These are phyloP conservation scores for Cupressus sempervirens DNA, from an alignment of 75 land plant genomes.

Conservation along the genomic window DNA sequence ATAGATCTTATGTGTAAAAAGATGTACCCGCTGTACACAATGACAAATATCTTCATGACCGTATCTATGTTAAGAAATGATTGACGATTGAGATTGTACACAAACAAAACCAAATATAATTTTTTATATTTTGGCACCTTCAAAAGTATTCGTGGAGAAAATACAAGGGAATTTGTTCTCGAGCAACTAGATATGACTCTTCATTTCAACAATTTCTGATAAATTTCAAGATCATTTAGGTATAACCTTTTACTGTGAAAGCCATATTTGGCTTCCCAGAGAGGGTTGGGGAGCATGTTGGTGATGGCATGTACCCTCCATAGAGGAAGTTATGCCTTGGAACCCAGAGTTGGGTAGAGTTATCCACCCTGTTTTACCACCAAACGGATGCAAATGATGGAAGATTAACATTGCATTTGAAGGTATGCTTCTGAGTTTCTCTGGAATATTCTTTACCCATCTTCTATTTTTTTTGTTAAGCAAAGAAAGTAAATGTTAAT, in stretches of 20 bases:
- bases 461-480: not conserved
- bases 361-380: slow-evolving; percentile 47
- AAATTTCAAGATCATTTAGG: not conserved
- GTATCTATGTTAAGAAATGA: not conserved
- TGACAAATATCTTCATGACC: not conserved
- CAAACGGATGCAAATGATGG: slow-evolving; percentile 82
- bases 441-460: not conserved
- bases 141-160: not conserved
- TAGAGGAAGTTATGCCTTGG: no score
- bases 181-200: not conserved
- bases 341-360: no score
- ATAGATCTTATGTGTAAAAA: not conserved
- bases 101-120: no score
- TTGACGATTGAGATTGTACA: not conserved
- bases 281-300: not conserved
- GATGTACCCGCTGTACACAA: not conserved
- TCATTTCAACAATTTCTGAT: not conserved
- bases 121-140: not conserved
- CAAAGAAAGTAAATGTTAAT: not conserved
- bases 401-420: slow-evolving; percentile 86
- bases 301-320: no score
- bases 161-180: not conserved
- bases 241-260: not conserved
- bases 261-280: not conserved
- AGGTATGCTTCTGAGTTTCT: slow-evolving; percentile 41